phyloP scores from a whole-genome alignment of 2,329 filamentous ascomycete species.

The Sarocladiaceae sp. region DNA sequence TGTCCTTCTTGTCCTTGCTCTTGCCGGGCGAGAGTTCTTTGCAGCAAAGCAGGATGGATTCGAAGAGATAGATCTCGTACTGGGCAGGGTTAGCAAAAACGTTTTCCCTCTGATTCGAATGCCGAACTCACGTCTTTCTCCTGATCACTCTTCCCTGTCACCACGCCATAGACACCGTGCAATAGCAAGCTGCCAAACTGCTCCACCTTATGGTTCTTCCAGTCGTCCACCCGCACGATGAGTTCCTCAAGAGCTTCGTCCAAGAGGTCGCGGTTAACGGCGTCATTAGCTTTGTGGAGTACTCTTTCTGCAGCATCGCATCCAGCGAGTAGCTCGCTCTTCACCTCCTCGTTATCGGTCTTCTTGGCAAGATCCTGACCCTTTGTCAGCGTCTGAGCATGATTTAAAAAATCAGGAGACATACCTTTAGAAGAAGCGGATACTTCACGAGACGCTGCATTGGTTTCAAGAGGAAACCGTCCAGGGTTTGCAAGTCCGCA shows the following conservation, averaged over 20 bases:
- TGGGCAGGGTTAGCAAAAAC: constrained; percentile 31
- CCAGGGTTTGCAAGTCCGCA: constrained; percentile 77
- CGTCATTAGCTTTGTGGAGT: constrained; percentile 79
- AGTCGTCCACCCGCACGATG: constrained; percentile 80
- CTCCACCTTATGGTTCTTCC: constrained; percentile 88
- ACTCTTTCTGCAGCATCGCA: constrained; percentile 79
- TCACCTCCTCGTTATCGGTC: constrained; percentile 64
- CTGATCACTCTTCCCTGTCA: constrained; percentile 82
- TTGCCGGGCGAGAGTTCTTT: constrained; percentile 89
- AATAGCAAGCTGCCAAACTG: constrained; percentile 86
- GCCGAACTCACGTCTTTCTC: constrained; percentile 70
- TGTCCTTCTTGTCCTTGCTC: constrained; percentile 68
- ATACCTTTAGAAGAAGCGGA: constrained; percentile 76
- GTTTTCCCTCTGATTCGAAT: neutral
- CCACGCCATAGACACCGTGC: constrained; percentile 84
- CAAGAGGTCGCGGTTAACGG: constrained; percentile 81
- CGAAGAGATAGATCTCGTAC: constrained; percentile 98
- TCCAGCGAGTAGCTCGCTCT: constrained; percentile 66
- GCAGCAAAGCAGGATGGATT: constrained; percentile 91
- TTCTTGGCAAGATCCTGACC: constrained; percentile 78
- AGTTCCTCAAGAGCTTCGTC: constrained; percentile 80
- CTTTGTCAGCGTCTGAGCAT: constrained; percentile 8
- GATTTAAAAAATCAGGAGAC: constrained; percentile 13
- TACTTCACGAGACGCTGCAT: constrained; percentile 96
- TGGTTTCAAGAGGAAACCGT: constrained; percentile 90